Percentiles rank a stretch among this genome's conserved stretches.
These are phyloP conservation scores for Rhinocladiella mackenziei DNA, from an alignment of 2,329 filamentous ascomycete genomes.

Conservation along the genomic window DNA sequence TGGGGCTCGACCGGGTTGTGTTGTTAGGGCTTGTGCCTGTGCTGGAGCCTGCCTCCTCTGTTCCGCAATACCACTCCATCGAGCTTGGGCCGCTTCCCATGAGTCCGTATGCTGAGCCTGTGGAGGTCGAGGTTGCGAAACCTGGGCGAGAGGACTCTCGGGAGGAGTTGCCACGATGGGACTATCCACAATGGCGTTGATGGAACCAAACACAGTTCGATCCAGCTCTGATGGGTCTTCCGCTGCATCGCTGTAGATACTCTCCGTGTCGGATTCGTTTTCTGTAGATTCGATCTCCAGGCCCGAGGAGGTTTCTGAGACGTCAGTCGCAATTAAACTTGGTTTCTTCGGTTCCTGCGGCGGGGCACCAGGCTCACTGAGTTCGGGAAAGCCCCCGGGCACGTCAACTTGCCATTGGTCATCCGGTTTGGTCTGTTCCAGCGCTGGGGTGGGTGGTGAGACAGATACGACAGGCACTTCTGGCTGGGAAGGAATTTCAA, in stretches of 20 bases:
- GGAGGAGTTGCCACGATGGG: slow-evolving; percentile 25
- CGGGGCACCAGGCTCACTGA: slow-evolving; percentile 12
- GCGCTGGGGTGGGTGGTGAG: slow-evolving; percentile 46
- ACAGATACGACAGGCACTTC: slow-evolving; percentile 45
- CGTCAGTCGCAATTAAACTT: neutral
- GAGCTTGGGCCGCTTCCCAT: slow-evolving; percentile 32
- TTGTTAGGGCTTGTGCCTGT: slow-evolving; percentile 1
- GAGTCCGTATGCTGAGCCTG: slow-evolving; percentile 11
- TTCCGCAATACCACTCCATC: slow-evolving; percentile 30
- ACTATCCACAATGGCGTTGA: slow-evolving; percentile 47
- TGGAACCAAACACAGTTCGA: slow-evolving; percentile 47
- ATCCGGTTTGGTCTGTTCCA: slow-evolving; percentile 35
- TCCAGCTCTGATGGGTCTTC: slow-evolving; percentile 34
- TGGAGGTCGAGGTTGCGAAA: slow-evolving; percentile 4
- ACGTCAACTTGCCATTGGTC: slow-evolving; percentile 44
- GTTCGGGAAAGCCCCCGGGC: slow-evolving; percentile 57
- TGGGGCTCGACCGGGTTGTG: no score
- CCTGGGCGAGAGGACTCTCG: slow-evolving; percentile 21
- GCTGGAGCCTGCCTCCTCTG: slow-evolving; percentile 13
- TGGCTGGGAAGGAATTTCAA: neutral
- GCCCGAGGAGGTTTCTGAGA: neutral
- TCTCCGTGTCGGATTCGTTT: slow-evolving; percentile 34
- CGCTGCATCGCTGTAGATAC: slow-evolving; percentile 44
- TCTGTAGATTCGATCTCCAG: slow-evolving; percentile 10
- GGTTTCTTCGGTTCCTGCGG: slow-evolving; percentile 6